Evolutionary conservation across 2,329 filamentous ascomycete species (phyloP), one percentile per base, ranked within the genome.

Genomic region (Diaporthe eres): DNA sequence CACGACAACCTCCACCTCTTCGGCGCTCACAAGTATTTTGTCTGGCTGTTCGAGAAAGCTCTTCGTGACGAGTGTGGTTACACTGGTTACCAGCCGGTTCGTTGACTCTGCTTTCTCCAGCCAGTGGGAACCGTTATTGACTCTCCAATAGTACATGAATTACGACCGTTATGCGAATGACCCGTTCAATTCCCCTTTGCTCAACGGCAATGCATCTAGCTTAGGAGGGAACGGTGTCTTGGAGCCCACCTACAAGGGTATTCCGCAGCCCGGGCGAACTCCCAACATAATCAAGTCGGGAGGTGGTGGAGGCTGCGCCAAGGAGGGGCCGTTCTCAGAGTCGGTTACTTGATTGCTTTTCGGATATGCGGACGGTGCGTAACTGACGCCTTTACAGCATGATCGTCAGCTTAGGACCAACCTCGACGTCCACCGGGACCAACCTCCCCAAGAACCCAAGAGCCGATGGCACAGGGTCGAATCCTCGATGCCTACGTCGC

Each of bases 291-390:
- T 89, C 49, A 82, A 83, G 53, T 80, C 88, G 0, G 90, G 85
- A 15, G 85, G 85, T 4, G 90, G 90, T 17, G 90, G 90, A 37
- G 90, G 90, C 4, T 92, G 90, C 78, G 84, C 91, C 6, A 84
- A 81, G 4, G 82, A 81, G 3, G 89, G 89, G 0, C 90, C 90
- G 0, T 85, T 90, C 31, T 81, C 81, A 37, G 85, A 86, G 81
- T 85, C 77, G 12, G 81, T 81, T 31, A 4, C 44, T 58, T 51
- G 34, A 37, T 22, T 34, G 28, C 25, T 58, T 12, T 58, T 22
- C 31, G 17, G 28, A 57, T 2, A 9, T 15, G 9, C 10, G 55
- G 31, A 22, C 9, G 19, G 31, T 22, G 37, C 3, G 37, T n/a
- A 34, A 39, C 49, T 70, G 49, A 70, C 34, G 5, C 8, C 15